Evolutionary conservation across 2,329 filamentous ascomycete species (phyloP).

Genomic region (Neofusicoccum parvum): DNA sequence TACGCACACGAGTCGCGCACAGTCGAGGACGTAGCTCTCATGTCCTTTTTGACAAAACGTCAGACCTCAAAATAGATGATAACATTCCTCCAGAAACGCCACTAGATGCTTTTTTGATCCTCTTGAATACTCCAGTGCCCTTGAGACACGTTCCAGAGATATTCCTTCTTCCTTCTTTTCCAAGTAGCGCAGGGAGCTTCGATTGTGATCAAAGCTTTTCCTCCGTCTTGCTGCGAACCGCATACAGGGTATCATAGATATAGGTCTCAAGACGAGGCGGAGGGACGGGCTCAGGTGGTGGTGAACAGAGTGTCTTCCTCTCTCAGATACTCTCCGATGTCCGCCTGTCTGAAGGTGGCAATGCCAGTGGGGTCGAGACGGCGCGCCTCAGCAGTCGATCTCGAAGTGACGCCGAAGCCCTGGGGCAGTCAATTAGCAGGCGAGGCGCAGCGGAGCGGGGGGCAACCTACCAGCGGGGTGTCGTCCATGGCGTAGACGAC

Average conservation of each 20-base stretch:
- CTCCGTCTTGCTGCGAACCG: not conserved
- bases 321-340: constrained; percentile 91
- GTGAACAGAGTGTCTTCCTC: constrained; percentile 71
- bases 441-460: too few relatives aligned
- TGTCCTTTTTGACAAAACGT: too few relatives aligned
- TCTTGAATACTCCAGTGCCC: not conserved
- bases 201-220: not conserved
- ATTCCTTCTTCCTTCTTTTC: not conserved
- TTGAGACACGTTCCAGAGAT: not conserved
- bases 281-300: constrained; percentile 37
- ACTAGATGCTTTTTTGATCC: constrained; percentile 11
- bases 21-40: too few relatives aligned
- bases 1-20: too few relatives aligned
- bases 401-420: constrained; percentile 90
- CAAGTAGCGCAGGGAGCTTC: not conserved
- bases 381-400: constrained; percentile 80
- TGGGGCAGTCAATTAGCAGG: constrained; percentile 41
- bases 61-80: not conserved
- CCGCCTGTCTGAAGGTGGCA: constrained; percentile 86
- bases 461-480: constrained; percentile 63
- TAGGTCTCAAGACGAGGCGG: not conserved
- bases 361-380: constrained; percentile 88
- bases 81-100: not conserved
- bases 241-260: constrained; percentile 4
- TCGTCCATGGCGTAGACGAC: constrained; percentile 92